Evolutionary conservation across 306 rosid genomes (phyloP).

Genomic region (Vachellia pachyceras): DNA sequence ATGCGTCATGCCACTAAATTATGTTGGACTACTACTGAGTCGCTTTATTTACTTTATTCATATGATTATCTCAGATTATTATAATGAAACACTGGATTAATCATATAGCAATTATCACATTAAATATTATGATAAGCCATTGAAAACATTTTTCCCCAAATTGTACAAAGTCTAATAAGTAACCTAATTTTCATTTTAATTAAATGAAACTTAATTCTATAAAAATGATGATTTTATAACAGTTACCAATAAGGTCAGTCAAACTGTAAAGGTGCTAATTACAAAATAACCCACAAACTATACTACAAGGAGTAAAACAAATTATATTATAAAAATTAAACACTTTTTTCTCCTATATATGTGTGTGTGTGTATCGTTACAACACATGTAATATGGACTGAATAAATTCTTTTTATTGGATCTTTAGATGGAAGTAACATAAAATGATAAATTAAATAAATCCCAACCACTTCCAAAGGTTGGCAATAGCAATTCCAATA

Average conservation of each 20-base stretch:
- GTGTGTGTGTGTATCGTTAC: too few relatives aligned
- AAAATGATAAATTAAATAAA: too few relatives aligned
- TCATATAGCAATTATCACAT: too few relatives aligned
- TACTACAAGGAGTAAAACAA: neutral
- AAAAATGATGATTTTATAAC: neutral
- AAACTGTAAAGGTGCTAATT: too few relatives aligned
- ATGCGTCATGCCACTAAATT: neutral
- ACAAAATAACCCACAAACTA: neutral
- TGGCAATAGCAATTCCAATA: neutral
- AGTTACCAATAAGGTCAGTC: neutral
- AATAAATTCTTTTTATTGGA: neutral
- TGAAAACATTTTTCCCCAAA: neutral
- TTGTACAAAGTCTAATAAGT: neutral
- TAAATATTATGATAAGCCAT: too few relatives aligned
- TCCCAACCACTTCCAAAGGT: neutral
- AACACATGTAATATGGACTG: neutral
- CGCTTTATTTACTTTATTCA: too few relatives aligned
- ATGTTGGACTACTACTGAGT: neutral
- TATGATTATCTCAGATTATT: too few relatives aligned
- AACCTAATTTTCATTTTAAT: neutral
- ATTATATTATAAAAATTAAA: too few relatives aligned
- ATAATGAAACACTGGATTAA: too few relatives aligned
- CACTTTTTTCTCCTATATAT: neutral
- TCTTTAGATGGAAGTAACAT: neutral
- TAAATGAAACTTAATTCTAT: neutral